phyloP scores from a whole-genome alignment of 352 stramenopile species.

The Lagenidium giganteum region DNA sequence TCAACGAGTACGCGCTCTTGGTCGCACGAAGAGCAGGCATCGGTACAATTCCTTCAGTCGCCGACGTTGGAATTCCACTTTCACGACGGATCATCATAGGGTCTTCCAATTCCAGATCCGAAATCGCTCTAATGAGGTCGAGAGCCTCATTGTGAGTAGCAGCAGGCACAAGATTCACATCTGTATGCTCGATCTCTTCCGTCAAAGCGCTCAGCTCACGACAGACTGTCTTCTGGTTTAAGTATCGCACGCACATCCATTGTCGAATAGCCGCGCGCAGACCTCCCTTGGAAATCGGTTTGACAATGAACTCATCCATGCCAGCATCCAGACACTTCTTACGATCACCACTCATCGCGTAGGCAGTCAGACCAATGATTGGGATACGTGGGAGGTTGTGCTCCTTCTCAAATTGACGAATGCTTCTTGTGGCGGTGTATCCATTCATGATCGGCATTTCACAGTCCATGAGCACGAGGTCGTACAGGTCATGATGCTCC shows the following conservation, averaged over 20 bases:
- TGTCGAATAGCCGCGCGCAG: conserved; percentile 65
- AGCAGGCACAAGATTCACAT: conserved; percentile 55
- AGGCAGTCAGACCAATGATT: conserved; percentile 80
- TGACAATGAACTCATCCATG: conserved; percentile 87
- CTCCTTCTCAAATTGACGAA: conserved; percentile 64
- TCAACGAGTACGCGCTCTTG: conserved; percentile 18
- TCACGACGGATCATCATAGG: conserved; percentile 76
- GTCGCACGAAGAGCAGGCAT: conserved; percentile 16
- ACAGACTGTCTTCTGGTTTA: conserved; percentile 34
- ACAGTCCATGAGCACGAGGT: conserved; percentile 83
- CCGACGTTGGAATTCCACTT: conserved; percentile 18
- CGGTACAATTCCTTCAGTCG: conserved; percentile 9
- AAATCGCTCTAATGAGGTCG: conserved; percentile 75
- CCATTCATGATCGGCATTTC: conserved; percentile 88
- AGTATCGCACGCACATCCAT: conserved; percentile 75
- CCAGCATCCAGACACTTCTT: conserved; percentile 79
- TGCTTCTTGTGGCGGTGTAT: conserved; percentile 66
- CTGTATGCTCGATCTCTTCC: conserved; percentile 22
- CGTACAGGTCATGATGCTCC: conserved; percentile 70
- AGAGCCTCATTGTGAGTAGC: conserved; percentile 74
- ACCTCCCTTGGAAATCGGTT: conserved; percentile 69
- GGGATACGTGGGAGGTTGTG: conserved; percentile 66
- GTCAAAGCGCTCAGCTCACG: conserved; percentile 31
- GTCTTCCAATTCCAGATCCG: conserved; percentile 79
- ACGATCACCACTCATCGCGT: conserved; percentile 79